Percentiles rank a stretch among this genome's conserved stretches.
These are phyloP conservation scores for Pythium brachiatum DNA, from an alignment of 352 stramenopile genomes.

Conservation along the genomic window DNA sequence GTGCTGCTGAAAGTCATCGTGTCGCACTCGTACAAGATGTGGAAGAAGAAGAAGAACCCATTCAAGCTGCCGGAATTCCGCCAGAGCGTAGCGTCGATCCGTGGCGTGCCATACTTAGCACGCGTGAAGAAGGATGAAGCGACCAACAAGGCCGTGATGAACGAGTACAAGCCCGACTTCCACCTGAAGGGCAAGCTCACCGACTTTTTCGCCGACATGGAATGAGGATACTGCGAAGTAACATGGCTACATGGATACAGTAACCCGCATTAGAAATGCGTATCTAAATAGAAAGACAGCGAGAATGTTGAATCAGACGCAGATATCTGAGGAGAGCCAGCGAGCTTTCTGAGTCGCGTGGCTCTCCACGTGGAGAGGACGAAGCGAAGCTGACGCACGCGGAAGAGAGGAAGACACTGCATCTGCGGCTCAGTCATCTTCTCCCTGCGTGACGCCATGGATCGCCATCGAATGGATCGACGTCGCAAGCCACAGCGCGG, in stretches of 20 bases:
- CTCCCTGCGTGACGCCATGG: conserved; percentile 3
- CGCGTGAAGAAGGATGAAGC: conserved; percentile 43
- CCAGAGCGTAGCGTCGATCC: conserved; percentile 49
- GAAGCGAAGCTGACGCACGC: background rate
- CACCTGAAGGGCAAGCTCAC: conserved; percentile 39
- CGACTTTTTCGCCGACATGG: conserved; percentile 36
- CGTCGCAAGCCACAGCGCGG: conserved; percentile 9
- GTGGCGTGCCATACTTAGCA: conserved; percentile 64
- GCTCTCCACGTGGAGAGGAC: background rate
- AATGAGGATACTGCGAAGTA: no score
- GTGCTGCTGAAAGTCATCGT: conserved; percentile 60
- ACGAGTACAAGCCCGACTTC: conserved; percentile 47
- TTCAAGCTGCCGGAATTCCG: conserved; percentile 62
- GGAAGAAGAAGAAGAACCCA: conserved; percentile 76
- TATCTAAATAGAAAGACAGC: conserved; percentile 5
- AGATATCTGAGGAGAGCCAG: conserved; percentile 4
- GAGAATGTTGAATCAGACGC: conserved; percentile 5
- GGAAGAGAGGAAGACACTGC: background rate
- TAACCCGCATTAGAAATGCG: conserved; percentile 3
- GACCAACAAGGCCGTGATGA: conserved; percentile 37
- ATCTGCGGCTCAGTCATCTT: no score
- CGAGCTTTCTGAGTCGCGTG: background rate
- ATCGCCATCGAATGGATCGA: conserved; percentile 16
- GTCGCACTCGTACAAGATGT: conserved; percentile 52
- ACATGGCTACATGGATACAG: no score